Evolutionary conservation across 2,329 filamentous ascomycete species (phyloP), one percentile per base, ranked within the genome.

Genomic region (Hymenoscyphus repandus): DNA sequence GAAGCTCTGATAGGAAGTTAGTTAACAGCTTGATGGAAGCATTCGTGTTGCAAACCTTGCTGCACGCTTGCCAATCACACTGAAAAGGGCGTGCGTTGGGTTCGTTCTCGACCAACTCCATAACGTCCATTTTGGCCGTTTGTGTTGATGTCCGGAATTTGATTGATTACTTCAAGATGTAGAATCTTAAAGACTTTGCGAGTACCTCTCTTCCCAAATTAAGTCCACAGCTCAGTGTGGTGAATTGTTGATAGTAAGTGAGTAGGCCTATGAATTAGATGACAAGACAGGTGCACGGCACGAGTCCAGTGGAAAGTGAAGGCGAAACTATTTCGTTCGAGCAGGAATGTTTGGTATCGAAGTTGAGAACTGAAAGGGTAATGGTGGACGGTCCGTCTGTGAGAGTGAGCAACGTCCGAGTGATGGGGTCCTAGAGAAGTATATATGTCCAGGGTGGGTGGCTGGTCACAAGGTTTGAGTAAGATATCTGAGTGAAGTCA

Each of bases 51-150:
- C 73, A 52, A 68, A 84, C 80, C 74, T 84, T 84, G 62, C 72
- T 77, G 67, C 81, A 84, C 18, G 71, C 68, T 55, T 78, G 70
- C 81, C 81, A 85, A 60, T 82, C 77, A 66, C 81, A 85, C 69
- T 79, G 74, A 64, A 83, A 84, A 33, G 80, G 80, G 59, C 81
- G 77, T 68, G 78, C 73, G 51, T 76, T 76, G 45, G 78, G 76
- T 72, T 83, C 80, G 65, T 82, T 79, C 55, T 83, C 79, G 55
- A 83, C 80, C 58, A 84, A 71, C 67, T 83, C 80, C 69, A 83
- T 75, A 60, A 84, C 74, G 69, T 83, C 81, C 81, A 84, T 83
- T 43, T 32, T 62, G 49, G 34, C 22, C 17, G 32, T 33, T 36
- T 27, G 22, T 7, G 22, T 27, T 27, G 22, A 27, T 47, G 34